These are phyloP conservation scores for Artomyces pyxidatus DNA, from an alignment of 768 basidiomycete genomes.

Conservation along the genomic window DNA sequence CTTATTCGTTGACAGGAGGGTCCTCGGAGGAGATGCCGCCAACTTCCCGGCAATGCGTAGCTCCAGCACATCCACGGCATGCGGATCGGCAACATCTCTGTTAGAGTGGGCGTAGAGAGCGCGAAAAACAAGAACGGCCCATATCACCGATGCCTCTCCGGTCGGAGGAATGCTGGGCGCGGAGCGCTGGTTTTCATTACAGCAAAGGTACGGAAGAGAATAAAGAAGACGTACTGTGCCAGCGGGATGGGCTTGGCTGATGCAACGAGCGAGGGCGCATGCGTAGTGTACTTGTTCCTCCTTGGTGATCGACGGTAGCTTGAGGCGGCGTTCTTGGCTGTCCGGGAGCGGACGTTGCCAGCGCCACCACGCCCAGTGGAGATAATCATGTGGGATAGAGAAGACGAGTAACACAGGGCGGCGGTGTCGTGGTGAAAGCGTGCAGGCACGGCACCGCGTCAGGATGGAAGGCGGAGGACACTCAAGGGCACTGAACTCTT, in stretches of 20 bases:
- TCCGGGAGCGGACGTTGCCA: slow-evolving; percentile 1
- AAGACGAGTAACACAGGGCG: not conserved
- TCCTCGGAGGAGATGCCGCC: too few species aligned
- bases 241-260: not conserved
- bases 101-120: slow-evolving; percentile 26
- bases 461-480: not conserved
- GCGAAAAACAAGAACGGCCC: not conserved
- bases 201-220: not conserved
- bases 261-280: too few species aligned
- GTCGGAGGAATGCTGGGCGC: slow-evolving; percentile 4
- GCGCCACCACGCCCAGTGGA: slow-evolving; percentile 9
- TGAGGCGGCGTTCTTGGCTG: not conserved
- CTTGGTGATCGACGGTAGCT: not conserved
- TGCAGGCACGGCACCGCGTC: not conserved
- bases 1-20: too few species aligned
- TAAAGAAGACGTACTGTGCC: not conserved
- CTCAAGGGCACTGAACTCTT: slow-evolving; percentile 1
- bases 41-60: too few species aligned
- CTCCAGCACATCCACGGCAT: too few species aligned
- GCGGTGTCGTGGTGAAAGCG: not conserved
- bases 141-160: slow-evolving; percentile 8
- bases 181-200: not conserved
- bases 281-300: not conserved
- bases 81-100: slow-evolving; percentile 84
- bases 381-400: not conserved